Conservation (phyloP, 108 stramenopile species). For the Skeletonema tropicum region DNA sequence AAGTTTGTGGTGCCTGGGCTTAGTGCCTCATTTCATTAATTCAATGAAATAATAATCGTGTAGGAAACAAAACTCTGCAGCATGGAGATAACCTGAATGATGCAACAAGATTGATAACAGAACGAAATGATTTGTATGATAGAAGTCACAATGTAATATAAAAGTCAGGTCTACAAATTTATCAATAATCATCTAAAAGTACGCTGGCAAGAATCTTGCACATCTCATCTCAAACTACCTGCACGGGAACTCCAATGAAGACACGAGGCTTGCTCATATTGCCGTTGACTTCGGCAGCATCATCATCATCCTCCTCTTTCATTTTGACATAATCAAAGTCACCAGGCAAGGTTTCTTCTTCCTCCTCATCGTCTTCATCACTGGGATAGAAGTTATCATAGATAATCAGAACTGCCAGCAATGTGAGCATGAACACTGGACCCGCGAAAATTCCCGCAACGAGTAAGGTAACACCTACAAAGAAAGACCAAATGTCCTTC, state of each 20-base stretch:
- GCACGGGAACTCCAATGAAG: conserved; percentile 38
- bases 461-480: neutral
- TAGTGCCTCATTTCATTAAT: neutral
- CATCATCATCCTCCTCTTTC: conserved; percentile 10
- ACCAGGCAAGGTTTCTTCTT: neutral
- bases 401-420: neutral
- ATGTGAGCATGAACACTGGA: neutral
- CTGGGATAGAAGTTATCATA: neutral
- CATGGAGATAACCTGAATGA: too few species aligned
- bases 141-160: neutral
- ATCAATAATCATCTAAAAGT: conserved; percentile 5
- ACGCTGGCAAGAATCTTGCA: neutral
- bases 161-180: neutral
- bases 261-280: conserved; percentile 11
- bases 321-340: neutral
- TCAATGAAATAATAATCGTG: neutral
- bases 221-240: conserved; percentile 25
- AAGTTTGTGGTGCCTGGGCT: conserved; percentile 74
- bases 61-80: too few species aligned
- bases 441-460: neutral
- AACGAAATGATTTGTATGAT: neutral
- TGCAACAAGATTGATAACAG: neutral
- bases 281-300: neutral
- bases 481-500: conserved; percentile 4
- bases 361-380: neutral